phyloP scores from a whole-genome alignment of 176 grass and related monocot genomes.

The Ananas comosus region DNA sequence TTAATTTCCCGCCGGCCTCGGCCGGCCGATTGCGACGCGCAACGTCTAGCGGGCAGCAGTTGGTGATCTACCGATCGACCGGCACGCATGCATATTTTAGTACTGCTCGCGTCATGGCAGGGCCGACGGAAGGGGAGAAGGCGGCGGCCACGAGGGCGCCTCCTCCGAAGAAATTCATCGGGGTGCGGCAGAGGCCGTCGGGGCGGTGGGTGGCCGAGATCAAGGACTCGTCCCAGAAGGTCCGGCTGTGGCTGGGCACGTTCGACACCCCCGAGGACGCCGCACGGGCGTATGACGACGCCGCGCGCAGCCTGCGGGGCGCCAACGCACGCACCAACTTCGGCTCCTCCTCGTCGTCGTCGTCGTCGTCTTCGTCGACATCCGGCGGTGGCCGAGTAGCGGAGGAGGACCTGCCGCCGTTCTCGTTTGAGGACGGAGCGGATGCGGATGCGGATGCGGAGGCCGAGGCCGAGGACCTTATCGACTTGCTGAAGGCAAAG shows the following conservation, averaged over 20 bases:
- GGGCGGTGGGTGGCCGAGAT: neutral
- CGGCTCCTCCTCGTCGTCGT: neutral
- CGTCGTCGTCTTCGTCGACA: neutral
- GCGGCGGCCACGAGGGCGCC: neutral
- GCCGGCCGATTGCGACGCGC: too few relatives aligned
- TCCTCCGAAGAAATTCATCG: neutral
- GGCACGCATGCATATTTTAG: too few relatives aligned
- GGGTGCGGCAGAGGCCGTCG: neutral
- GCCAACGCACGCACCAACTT: neutral
- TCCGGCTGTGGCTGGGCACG: constrained; percentile 52
- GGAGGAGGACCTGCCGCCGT: neutral
- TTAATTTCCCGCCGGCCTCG: too few relatives aligned
- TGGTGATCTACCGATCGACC: too few relatives aligned
- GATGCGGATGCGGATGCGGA: neutral
- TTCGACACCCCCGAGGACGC: constrained; percentile 64
- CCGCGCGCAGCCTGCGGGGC: constrained; percentile 15
- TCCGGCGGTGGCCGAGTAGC: too few relatives aligned
- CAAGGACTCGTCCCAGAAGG: neutral
- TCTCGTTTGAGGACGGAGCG: neutral
- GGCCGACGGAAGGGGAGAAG: neutral
- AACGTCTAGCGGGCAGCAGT: too few relatives aligned
- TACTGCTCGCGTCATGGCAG: neutral
- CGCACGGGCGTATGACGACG: constrained; percentile 53
- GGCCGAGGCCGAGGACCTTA: neutral
- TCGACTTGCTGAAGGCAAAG: neutral